These are phyloP conservation scores for Colletotrichum shisoi DNA, from an alignment of 2,329 filamentous ascomycete genomes.

Conservation along the genomic window DNA sequence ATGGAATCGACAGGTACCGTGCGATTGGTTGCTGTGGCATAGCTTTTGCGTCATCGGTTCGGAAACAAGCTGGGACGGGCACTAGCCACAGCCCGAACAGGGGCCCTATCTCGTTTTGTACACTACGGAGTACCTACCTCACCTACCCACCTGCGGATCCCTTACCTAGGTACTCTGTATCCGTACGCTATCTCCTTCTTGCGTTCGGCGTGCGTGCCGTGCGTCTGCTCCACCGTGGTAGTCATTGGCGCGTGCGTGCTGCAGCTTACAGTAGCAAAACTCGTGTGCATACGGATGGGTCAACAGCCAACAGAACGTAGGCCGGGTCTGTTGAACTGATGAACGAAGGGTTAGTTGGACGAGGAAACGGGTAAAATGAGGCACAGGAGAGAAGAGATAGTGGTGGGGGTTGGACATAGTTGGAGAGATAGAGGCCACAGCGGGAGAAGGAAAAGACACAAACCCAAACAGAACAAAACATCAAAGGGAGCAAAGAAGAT, in stretches of 20 bases:
- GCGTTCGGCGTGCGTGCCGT: too few species aligned
- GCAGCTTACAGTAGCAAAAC: conserved; percentile 3
- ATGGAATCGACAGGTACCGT: conserved; percentile 26
- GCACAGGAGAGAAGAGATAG: not conserved
- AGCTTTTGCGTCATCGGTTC: conserved; percentile 40
- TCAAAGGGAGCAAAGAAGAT: conserved; percentile 2
- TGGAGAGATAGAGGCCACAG: not conserved
- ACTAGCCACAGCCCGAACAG: conserved; percentile 39
- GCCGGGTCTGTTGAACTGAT: conserved; percentile 2
- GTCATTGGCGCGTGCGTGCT: conserved; percentile 16
- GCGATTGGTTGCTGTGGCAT: conserved; percentile 40
- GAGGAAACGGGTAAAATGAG: not conserved
- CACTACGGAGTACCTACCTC: too few species aligned
- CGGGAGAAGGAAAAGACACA: not conserved
- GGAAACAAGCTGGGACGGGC: conserved; percentile 35
- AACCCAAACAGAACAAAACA: not conserved
- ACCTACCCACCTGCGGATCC: too few species aligned
- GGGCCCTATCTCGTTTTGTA: conserved; percentile 6
- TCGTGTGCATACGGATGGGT: not conserved
- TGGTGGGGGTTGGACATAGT: too few species aligned
- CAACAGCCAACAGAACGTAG: not conserved
- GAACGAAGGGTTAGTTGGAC: not conserved
- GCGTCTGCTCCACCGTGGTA: conserved; percentile 6
- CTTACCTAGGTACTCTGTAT: too few species aligned
- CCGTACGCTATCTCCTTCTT: too few species aligned